Evolutionary conservation across 441 rosid genomes (phyloP), one percentile per base, ranked within the genome.

Genomic region (Eruca vesicaria): DNA sequence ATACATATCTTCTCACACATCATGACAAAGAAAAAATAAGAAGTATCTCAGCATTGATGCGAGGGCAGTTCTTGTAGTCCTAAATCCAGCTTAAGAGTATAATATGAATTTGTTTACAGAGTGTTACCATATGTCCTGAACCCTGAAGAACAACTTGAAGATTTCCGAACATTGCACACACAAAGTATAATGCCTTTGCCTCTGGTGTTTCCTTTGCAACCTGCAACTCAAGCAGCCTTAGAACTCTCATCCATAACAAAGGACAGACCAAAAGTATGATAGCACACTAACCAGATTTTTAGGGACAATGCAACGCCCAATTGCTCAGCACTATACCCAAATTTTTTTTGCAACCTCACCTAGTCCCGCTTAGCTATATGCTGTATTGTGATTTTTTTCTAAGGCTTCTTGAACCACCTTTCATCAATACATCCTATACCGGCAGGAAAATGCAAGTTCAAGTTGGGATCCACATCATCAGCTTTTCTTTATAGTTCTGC

Each of bases 171-270:
- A 93, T 89, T 68, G 87, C 89, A 71, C 98, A 91, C 12, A 89
- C 90, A 78, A 91, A 96, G 79, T 86, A 90, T 23, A 90, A 85
- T 68, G 99, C 99, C 88, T 86, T 87, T 82, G 90, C 98, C 81
- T 93, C 97, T 15, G 98, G 99, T 73, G 94, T 88, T 83, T 92
- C 97, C 85, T 89, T 96, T 8, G 98, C 90, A 78, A 91, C 98
- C 83, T 86, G 58, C 31, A 83, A 74, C 36, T 69, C 80, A 75
- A 81, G 38, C 20, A 84, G 74, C 38, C 60, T 59, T 18, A 61
- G 52, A 28, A 28, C 32, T 82, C 61, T 71, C 9, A 73, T 26
- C 55, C 57, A 55, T 56, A 32, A 53, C 74, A 78, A 19, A 28
- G 77, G 15, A 43, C 57, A 4, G 15, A 28, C 43, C 9, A 79